Evolutionary conservation across 257 asterid genomes (phyloP), one percentile per base, ranked within the genome.

Genomic region (Thymus quinquecostatus): DNA sequence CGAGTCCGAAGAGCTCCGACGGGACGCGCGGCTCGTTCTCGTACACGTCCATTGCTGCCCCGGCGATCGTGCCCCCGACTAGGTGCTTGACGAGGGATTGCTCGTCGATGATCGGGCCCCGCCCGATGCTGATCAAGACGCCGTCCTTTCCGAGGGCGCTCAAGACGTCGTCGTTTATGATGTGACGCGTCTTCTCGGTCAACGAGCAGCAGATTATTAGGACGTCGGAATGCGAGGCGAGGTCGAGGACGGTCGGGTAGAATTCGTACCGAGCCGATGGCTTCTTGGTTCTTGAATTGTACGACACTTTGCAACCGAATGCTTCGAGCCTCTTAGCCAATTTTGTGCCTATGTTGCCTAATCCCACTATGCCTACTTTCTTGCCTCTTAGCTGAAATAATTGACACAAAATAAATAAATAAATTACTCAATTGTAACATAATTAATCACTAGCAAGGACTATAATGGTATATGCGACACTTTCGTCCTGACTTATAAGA

Each of bases 241-340:
- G 77, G 53, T 77, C 78, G 1, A 6, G 49, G 13, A 44, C 72
- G 8, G 68, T 43, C 1, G 79, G 66, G 54, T 76, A 63, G 65
- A 66, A 78, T 0, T 54, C 13, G 70, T 73, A 76, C 9, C 68
- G n/a, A 7, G 68, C 51, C 1, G 64, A 53, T 8, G 69, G 41
- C 12, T 79, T 84, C 58, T 64, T 68, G 3, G 32, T 71, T 68
- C 88, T 81, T 10, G 88, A 84, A 48, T 63, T 80, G 83, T 75
- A 83, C 10, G 82, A 77, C 5, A 83, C 77, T 28, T 32, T 78
- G 80, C 87, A 83, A 11, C 82, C 83, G 27, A 80, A 81, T n/a
- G 73, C 80, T 48, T 70, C 73, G 0, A 69, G 58, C 57, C 74
- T 57, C 43, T 3, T 69, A 6, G 74, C 74, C 32, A 69, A 3